Percentiles rank a stretch among this genome's conserved stretches.
Evolutionary conservation across 805 yeast species (phyloP).

Genomic region (Torulaspora quercuum): DNA sequence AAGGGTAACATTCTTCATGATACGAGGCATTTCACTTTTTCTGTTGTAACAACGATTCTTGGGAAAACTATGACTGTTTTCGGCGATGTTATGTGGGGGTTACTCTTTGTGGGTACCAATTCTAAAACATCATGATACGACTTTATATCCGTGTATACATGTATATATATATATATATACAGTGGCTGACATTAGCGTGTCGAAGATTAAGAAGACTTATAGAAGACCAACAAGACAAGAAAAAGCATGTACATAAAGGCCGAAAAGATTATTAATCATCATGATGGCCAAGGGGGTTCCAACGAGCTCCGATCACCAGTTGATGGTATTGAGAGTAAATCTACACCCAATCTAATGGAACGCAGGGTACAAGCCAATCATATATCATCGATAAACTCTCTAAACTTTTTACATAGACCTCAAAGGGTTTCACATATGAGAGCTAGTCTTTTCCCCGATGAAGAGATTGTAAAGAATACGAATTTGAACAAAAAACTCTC

Average conservation of each 20-base stretch:
- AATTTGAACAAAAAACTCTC: conserved; percentile 20
- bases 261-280: conserved; percentile 6
- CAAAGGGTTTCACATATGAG: conserved; percentile 25
- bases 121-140: conserved; percentile 4
- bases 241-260: conserved; percentile 16
- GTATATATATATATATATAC: conserved; percentile 1
- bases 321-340: neutral
- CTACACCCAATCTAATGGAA: conserved; percentile 7
- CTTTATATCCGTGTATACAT: neutral
- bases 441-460: conserved; percentile 23
- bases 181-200: neutral
- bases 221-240: no score
- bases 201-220: no score
- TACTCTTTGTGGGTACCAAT: neutral
- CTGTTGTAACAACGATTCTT: no score
- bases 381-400: conserved; percentile 18
- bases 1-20: no score
- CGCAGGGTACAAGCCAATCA: conserved; percentile 8
- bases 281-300: conserved; percentile 1
- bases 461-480: conserved; percentile 29
- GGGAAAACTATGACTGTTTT: no score
- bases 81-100: conserved; percentile 1
- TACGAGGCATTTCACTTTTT: no score
- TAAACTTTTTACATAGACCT: conserved; percentile 32
- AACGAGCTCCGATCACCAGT: conserved; percentile 5